These are phyloP conservation scores for Populus tomentosa DNA, from an alignment of 441 rosid species.

Conservation along the genomic window DNA sequence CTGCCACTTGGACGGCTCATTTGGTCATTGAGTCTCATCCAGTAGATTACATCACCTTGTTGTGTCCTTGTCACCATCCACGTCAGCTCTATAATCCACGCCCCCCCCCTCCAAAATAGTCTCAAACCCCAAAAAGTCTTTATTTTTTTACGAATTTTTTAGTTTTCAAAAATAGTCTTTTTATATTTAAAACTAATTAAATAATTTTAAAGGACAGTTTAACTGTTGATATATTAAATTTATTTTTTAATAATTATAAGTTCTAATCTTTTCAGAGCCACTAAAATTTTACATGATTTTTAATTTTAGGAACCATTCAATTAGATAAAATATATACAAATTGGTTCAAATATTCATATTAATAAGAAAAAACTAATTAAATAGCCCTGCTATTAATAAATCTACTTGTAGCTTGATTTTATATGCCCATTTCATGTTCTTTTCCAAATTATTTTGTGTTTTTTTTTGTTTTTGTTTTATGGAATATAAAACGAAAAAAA, in stretches of 20 bases:
- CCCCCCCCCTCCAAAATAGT: not conserved
- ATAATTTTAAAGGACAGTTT: too few relatives aligned
- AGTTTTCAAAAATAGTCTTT: too few relatives aligned
- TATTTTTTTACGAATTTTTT: too few relatives aligned
- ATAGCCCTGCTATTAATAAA: too few relatives aligned
- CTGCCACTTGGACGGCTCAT: constrained; percentile 14
- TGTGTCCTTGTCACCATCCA: constrained; percentile 9
- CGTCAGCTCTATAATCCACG: not conserved
- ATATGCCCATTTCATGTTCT: too few relatives aligned
- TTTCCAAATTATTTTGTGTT: too few relatives aligned
- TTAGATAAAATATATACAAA: too few relatives aligned
- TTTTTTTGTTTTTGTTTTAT: too few relatives aligned
- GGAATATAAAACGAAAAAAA: too few relatives aligned
- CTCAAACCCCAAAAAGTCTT: not conserved
- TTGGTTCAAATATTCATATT: rapidly evolving
- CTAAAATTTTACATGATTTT: rapidly evolving
- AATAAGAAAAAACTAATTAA: too few relatives aligned
- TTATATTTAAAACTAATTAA: too few relatives aligned
- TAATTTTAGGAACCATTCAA: rapidly evolving
- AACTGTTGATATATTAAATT: rapidly evolving
- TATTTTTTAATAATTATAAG: rapidly evolving
- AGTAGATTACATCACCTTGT: constrained; percentile 1
- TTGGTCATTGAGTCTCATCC: not conserved
- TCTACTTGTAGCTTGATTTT: too few relatives aligned
- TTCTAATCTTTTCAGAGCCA: rapidly evolving